phyloP scores from a whole-genome alignment of 371 early-diverging fungal species.

The Mitosporidium daphniae region DNA sequence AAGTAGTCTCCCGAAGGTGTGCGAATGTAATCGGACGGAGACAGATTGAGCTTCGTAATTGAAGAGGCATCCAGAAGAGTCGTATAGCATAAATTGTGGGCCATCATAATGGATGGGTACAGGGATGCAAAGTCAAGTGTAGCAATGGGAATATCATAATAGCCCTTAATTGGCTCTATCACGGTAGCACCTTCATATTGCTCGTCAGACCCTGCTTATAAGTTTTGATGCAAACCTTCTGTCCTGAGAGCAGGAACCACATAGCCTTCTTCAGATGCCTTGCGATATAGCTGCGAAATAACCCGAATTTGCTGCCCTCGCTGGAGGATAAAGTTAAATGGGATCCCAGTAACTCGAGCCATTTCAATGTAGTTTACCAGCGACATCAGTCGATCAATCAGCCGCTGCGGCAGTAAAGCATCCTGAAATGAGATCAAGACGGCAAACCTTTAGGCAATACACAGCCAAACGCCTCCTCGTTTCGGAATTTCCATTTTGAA shows the following conservation, averaged over 20 bases:
- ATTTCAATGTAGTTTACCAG: conserved; percentile 92
- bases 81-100: conserved; percentile 94
- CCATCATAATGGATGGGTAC: conserved; percentile 99
- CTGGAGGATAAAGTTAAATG: conserved; percentile 67
- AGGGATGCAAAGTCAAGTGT: conserved; percentile 95
- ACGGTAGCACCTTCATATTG: conserved; percentile 93
- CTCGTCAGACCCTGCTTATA: conserved; percentile 26
- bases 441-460: conserved; percentile 58
- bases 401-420: conserved; percentile 68
- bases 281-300: conserved; percentile 69
- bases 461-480: conserved; percentile 82
- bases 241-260: conserved; percentile 58
- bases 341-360: conserved; percentile 78
- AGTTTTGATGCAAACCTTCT: no score
- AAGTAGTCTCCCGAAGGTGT: conserved; percentile 64
- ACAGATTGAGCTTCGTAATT: conserved; percentile 19
- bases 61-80: conserved; percentile 22
- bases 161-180: conserved; percentile 86
- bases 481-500: conserved; percentile 71
- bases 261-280: conserved; percentile 36
- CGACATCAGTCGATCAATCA: conserved; percentile 85
- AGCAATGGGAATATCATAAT: conserved; percentile 74
- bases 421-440: conserved; percentile 14
- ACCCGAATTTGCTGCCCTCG: conserved; percentile 95
- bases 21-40: conserved; percentile 31